Percentiles rank a stretch among this genome's conserved stretches.
These are phyloP conservation scores for Termitomyces sp. DNA, from an alignment of 768 basidiomycete genomes.

Conservation along the genomic window DNA sequence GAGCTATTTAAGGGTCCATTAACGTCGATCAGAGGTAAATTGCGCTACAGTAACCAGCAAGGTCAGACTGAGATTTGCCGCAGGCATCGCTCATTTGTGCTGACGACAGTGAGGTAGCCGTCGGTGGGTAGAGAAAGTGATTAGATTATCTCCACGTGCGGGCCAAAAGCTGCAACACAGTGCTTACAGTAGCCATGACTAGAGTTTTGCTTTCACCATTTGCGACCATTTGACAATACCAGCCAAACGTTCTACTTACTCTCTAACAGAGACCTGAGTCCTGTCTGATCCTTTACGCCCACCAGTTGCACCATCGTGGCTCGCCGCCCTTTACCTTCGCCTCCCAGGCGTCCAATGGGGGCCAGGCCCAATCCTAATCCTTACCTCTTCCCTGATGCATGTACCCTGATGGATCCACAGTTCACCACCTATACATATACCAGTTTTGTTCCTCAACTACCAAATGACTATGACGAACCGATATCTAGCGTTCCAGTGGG, in stretches of 20 bases:
- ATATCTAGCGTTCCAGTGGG: slow-evolving; percentile 57
- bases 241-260: not conserved
- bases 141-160: slow-evolving; percentile 13
- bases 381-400: slow-evolving; percentile 23
- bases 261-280: no score
- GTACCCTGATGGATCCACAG: slow-evolving; percentile 31
- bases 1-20: slow-evolving; percentile 9
- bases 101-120: not conserved
- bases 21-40: slow-evolving; percentile 14
- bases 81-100: slow-evolving; percentile 1
- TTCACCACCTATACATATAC: slow-evolving; percentile 40
- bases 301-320: not conserved
- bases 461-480: slow-evolving; percentile 37
- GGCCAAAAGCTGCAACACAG: slow-evolving; percentile 8
- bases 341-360: slow-evolving; percentile 23
- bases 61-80: slow-evolving; percentile 6
- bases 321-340: slow-evolving; percentile 26
- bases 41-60: slow-evolving; percentile 4
- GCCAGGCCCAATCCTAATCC: slow-evolving; percentile 26
- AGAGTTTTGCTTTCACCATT: not conserved
- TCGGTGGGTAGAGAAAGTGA: slow-evolving; percentile 1
- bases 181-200: no score
- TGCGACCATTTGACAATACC: not conserved
- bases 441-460: slow-evolving; percentile 31
- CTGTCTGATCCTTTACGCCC: not conserved